Evolutionary conservation across 192 early-diverging fungal species (phyloP), one percentile per base, ranked within the genome.

Genomic region (Fimicolochytrium jonesii): DNA sequence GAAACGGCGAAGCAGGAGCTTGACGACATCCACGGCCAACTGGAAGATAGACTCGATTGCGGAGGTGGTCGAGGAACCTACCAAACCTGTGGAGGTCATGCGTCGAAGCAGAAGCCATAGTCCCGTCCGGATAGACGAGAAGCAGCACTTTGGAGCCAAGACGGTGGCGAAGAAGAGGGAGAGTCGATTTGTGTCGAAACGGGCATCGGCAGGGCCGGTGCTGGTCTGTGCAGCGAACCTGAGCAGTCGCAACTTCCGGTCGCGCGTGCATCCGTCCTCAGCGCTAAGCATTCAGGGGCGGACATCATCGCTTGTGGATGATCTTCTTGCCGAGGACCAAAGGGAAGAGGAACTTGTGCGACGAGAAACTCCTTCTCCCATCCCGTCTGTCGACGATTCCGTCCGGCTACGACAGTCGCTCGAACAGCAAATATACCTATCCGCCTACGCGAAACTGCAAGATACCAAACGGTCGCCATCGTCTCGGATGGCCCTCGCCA

Each of bases 401-500:
- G 37, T 17, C 29, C 59, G 59, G 7, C 59, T 61, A 4, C 31
- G 46, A 9, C 31, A n/a, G 4, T 33, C 23, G 15, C 18, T 50
- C 0, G 59, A 61, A 26, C 59, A 61, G 5, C 22, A 25, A 35
- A 36, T 61, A 6, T 61, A 61, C 26, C 29, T 34, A 1, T 17
- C 45, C 34, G 41, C 46, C 20, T 51, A 61, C 35, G n/a, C 7
- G 33, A 61, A 61, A 29, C 25, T 59, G 6, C 26, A 50, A 29
- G 41, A 43, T 36, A 30, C 47, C 1, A 36, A 15, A 20, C 43
- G 45, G 9, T 32, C 59, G 29, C 15, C 47, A 4, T 31, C 41
- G 7, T 29, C 59, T 7, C 59, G 59, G 30, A 61, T 47, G 47
- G 36, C 46, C 10, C 48, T 61, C 29, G 43, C 41, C 15, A 61